Conservation (phyloP, 1,139 yeast species). For the Magnusiomyces fungicola region DNA sequence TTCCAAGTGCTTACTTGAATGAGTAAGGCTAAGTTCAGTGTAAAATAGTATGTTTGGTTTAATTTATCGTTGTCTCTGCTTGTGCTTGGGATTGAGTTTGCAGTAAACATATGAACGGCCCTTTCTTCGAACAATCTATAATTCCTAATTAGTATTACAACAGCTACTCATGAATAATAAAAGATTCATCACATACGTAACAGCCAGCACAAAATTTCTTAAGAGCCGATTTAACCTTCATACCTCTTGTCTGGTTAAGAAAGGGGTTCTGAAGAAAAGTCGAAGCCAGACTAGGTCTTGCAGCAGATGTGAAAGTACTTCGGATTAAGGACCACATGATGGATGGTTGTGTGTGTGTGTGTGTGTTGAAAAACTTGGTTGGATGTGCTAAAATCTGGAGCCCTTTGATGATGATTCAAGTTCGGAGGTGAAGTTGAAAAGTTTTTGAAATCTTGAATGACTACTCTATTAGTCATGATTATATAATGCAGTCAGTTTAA, state of each 20-base stretch:
- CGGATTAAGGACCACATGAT: constrained; percentile 13
- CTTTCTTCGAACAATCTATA: constrained; percentile 73
- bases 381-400: not conserved
- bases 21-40: too few species aligned
- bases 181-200: constrained; percentile 38
- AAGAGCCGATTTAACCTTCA: constrained; percentile 74
- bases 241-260: constrained; percentile 37
- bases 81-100: constrained; percentile 87
- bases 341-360: not conserved
- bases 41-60: too few species aligned
- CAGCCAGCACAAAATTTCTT: constrained; percentile 90
- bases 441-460: not conserved
- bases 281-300: constrained; percentile 14
- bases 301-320: constrained; percentile 11
- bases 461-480: not conserved
- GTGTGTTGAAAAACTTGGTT: not conserved
- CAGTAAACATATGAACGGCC: constrained; percentile 92
- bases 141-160: too few species aligned
- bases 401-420: too few species aligned
- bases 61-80: constrained; percentile 85
- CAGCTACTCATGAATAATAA: not conserved
- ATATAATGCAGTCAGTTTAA: not conserved
- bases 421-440: too few species aligned
- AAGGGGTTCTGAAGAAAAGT: constrained; percentile 17
- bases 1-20: too few species aligned